Evolutionary conservation across 805 yeast species (phyloP), one percentile per base, ranked within the genome.

Genomic region (Clavispora fructus): DNA sequence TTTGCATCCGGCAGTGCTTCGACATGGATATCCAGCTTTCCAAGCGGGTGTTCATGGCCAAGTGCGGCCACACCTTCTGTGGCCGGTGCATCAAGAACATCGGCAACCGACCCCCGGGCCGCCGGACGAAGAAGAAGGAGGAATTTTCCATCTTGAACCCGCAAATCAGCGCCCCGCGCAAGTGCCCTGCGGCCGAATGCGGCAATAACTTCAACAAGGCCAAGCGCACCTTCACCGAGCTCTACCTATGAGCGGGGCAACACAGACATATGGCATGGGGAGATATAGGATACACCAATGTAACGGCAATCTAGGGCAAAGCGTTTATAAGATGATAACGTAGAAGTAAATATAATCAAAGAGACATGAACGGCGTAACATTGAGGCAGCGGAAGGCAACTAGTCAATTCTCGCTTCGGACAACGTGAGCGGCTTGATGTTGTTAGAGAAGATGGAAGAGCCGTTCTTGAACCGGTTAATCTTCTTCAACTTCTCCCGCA

Each of bases 11-110:
- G 13, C 65, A 68, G 26, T 65, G 82, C n/a, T 74, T 83, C 0
- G 72, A 69, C 10, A 67, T 69, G 0, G 95, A 87, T 56, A 56
- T 67, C 16, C 83, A 77, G 45, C 65, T 86, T 30, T 83, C 91
- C 0, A 79, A 73, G 55, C 74, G 89, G 49, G 76, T 85, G 2
- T 89, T 83, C 57, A 76, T 87, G 0, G 64, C 67, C 11, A 66
- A 63, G 35, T 89, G 97, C 69, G 96, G 96, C 0, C 97, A 89
- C 67, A 77, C 82, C 0, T 89, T 79, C 61, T 89, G 97, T 63
- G 97, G 96, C 1, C 65, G 92, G 37, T 89, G 97, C 65, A 85
- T 85, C 19, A 79, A 79, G 52, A 77, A 81, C 54, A 80, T 85
- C n/a, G 76, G 75, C 14, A 73, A 76, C 54, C 57, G 74, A 43